phyloP scores from a whole-genome alignment of 2,329 filamentous ascomycete species.

The Pseudogymnoascus sp. region DNA sequence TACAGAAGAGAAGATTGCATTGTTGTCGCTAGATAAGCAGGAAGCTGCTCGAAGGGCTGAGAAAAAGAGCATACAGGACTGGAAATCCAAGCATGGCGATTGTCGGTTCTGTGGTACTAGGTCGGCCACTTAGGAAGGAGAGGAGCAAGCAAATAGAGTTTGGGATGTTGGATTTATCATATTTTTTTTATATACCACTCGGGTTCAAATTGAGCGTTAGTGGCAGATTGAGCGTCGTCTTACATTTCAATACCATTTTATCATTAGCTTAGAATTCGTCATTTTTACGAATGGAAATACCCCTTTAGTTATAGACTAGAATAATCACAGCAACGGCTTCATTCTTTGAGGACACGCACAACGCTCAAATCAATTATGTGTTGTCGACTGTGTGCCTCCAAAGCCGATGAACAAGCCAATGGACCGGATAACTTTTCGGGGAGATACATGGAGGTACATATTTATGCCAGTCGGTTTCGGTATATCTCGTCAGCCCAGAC shows the following conservation, averaged over 20 bases:
- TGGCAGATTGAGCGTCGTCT: neutral
- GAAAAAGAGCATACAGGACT: neutral
- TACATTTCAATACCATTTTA: neutral
- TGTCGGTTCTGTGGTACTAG: neutral
- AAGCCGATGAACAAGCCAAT: slow-evolving; percentile 5
- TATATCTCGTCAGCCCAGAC: neutral
- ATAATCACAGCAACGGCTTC: neutral
- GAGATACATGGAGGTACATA: slow-evolving; percentile 12
- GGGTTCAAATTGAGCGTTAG: neutral
- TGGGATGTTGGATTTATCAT: neutral
- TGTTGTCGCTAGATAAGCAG: neutral
- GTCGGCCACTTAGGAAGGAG: neutral
- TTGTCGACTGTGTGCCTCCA: neutral
- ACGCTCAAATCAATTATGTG: neutral
- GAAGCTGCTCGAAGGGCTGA: neutral
- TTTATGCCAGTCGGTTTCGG: slow-evolving; percentile 9
- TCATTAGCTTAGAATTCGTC: neutral
- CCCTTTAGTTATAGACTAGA: neutral
- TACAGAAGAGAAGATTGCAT: neutral
- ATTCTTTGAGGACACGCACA: neutral
- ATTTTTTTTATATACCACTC: neutral
- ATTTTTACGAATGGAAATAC: neutral
- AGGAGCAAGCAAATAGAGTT: neutral
- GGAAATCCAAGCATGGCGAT: neutral
- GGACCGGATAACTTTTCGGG: neutral